phyloP scores from a whole-genome alignment of 1,139 yeast species.

The Sugiyamaella grinbergsii region DNA sequence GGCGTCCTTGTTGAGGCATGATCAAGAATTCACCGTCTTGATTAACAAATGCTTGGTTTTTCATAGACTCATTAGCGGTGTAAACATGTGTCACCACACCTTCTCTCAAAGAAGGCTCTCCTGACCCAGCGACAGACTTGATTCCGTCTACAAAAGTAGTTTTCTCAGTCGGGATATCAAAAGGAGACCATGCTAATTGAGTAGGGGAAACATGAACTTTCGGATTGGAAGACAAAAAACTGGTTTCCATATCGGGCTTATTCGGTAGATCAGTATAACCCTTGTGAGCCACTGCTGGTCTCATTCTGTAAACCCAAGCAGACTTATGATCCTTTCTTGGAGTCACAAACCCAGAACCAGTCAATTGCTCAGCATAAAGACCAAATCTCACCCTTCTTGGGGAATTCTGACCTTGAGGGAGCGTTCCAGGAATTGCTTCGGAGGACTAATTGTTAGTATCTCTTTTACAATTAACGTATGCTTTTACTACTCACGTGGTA shows the following conservation, averaged over 20 bases:
- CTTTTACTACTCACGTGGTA: conserved; percentile 7
- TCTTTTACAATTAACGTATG: too few species aligned
- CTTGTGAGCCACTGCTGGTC: conserved; percentile 16
- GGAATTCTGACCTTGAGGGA: conserved; percentile 13
- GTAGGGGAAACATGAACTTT: conserved; percentile 14
- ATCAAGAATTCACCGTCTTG: conserved; percentile 35
- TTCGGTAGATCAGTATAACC: conserved; percentile 11
- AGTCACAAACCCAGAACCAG: conserved; percentile 9
- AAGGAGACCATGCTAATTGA: conserved; percentile 13
- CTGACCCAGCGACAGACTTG: conserved; percentile 32
- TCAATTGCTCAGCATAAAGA: conserved; percentile 13
- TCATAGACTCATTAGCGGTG: conserved; percentile 34
- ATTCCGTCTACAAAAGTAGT: conserved; percentile 30
- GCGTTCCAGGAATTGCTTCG: conserved; percentile 13
- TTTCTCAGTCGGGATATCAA: conserved; percentile 17
- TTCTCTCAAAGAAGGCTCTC: conserved; percentile 29
- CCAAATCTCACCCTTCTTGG: conserved; percentile 14
- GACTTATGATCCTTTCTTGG: conserved; percentile 7
- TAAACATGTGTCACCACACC: conserved; percentile 32
- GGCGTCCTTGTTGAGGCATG: conserved; percentile 37
- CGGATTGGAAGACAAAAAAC: conserved; percentile 2
- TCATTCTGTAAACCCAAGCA: conserved; percentile 15
- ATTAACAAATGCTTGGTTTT: conserved; percentile 33
- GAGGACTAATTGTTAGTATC: conserved; percentile 11
- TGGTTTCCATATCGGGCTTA: conserved; percentile 3